Evolutionary conservation across 345 rosid species (phyloP).

Genomic region (Geranium brycei): DNA sequence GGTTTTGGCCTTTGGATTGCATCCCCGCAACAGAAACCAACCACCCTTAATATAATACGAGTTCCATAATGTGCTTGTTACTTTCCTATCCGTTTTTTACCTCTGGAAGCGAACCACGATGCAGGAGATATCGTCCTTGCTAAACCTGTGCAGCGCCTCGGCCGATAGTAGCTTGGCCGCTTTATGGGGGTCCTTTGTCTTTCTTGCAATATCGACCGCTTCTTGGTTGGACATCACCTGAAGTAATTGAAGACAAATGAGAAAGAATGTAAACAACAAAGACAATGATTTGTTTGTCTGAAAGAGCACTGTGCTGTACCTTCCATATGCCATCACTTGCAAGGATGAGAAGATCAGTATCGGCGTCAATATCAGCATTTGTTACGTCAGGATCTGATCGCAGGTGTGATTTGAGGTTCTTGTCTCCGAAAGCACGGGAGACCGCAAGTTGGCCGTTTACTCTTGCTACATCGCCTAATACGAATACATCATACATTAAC

Average conservation of each 20-base stretch:
- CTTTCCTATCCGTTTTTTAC: slow-evolving; percentile 6
- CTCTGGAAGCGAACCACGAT: slow-evolving; percentile 42
- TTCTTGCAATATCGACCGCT: slow-evolving; percentile 42
- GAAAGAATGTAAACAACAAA: not conserved
- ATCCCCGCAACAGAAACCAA: slow-evolving; percentile 2
- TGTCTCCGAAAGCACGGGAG: slow-evolving; percentile 71
- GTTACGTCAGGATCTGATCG: slow-evolving; percentile 55
- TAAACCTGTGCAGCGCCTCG: slow-evolving; percentile 41
- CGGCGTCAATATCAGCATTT: slow-evolving; percentile 18
- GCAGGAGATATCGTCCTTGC: slow-evolving; percentile 60
- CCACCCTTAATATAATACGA: not conserved
- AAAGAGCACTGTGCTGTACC: slow-evolving; percentile 20
- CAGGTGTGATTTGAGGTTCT: slow-evolving; percentile 51
- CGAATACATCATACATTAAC: not conserved
- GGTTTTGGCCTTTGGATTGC: not conserved
- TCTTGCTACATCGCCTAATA: slow-evolving; percentile 58
- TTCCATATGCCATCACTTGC: slow-evolving; percentile 72
- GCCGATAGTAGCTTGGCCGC: slow-evolving; percentile 34
- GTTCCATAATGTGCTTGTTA: not conserved
- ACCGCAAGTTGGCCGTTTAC: slow-evolving; percentile 64
- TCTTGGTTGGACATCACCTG: slow-evolving; percentile 55
- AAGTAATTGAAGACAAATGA: not conserved
- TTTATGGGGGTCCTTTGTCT: slow-evolving; percentile 35
- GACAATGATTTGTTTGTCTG: not conserved
- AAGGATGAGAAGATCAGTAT: slow-evolving; percentile 49